Percentiles rank a stretch among this genome's conserved stretches.
Conservation (phyloP, 2,329 filamentous ascomycete genomes). For the Cordyceps javanica region DNA sequence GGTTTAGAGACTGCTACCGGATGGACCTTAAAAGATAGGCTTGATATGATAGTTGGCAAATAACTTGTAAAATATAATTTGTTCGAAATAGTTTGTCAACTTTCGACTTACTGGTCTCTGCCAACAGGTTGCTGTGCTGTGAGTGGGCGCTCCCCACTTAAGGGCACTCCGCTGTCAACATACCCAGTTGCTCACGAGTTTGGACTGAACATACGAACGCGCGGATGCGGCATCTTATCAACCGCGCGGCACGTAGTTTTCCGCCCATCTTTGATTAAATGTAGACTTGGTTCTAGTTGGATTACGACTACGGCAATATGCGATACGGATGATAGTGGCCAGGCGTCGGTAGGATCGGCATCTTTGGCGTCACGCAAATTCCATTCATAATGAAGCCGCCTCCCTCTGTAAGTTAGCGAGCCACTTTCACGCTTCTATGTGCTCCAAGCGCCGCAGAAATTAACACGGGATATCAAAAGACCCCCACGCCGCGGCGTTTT, state of each 20-base stretch:
- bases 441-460: background rate
- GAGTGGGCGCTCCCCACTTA: constrained; percentile 3
- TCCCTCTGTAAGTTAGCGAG: background rate
- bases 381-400: constrained; percentile 1
- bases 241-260: too few species aligned
- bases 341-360: background rate
- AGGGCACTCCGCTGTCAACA: background rate
- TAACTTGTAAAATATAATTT: background rate
- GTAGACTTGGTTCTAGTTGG: background rate
- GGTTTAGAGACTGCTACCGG: background rate
- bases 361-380: background rate
- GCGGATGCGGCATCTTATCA: background rate
- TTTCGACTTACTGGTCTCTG: too few species aligned
- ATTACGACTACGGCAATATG: background rate
- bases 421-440: background rate
- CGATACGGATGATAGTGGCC: background rate
- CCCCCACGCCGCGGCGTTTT: constrained; percentile 34
- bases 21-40: background rate
- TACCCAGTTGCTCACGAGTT: background rate
- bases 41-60: constrained; percentile 2
- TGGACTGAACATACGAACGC: background rate
- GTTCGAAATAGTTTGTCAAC: background rate
- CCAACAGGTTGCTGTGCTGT: too few species aligned
- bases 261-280: background rate
- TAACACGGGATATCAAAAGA: constrained; percentile 22